Evolutionary conservation across 305 asterid genomes (phyloP), one percentile per base, ranked within the genome.

Genomic region (Plantago coronopus): DNA sequence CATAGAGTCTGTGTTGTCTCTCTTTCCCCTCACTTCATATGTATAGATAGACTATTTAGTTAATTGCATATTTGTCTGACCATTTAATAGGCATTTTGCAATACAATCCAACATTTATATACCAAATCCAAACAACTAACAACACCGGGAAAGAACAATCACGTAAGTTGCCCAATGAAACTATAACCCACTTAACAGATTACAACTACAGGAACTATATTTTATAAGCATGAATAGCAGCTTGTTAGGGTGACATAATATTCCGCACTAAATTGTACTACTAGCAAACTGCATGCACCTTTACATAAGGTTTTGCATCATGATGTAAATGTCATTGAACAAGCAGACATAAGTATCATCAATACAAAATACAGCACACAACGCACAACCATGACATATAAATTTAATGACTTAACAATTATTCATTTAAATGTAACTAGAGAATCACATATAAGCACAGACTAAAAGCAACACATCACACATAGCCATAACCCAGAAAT

Each of bases 391-490:
- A 14, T 0, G 22, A 54, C 9, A 21, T 13, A 17, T 37, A 21
- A 29, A 21, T 13, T 16, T 37, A 21, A 29, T 44, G 31, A 65
- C 16, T 51, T 44, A 27, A 42, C 27, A 19, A 17, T 3, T 12
- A 68, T 79, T 76, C 69, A 90, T 7, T 7, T 13, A 34, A 34
- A 34, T 12, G 45, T 29, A 2, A 37, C 7, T 21, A 16, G 34
- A 44, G 21, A 49, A 50, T 19, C 23, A 44, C 18, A 25, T 53
- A 53, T 14, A 37, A 16, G 18, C 25, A 29, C 46, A 17, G 46
- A 6, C 31, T 38, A 40, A 20, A 42, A 19, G 14, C 20, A 59
- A 40, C 31, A 14, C 3, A 16, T 49, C 44, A 34, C 49, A 62
- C 9, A 17, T 54, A 25, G 43, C 15, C 12, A 14, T 0, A 43